Evolutionary conservation across 2,329 filamentous ascomycete genomes (phyloP).

Genomic region (Coniochaeta ligniaria): DNA sequence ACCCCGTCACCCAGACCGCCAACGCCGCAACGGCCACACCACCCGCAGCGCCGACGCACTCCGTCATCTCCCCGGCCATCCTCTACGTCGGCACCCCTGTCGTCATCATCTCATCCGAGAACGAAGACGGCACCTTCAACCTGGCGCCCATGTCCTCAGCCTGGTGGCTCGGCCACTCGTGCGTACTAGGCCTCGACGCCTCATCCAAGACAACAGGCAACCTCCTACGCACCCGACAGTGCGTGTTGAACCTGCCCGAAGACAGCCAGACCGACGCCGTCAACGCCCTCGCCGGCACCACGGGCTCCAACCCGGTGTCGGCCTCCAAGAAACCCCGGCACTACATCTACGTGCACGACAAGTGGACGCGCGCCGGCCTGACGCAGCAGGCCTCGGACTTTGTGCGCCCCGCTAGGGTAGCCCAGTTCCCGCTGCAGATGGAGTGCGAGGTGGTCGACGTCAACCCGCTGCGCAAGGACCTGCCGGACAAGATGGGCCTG

Average conservation of each 20-base stretch:
- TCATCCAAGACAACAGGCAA: constrained; percentile 14
- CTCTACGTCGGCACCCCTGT: constrained; percentile 34
- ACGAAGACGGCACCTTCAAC: constrained; percentile 31
- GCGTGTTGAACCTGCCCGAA: too few relatives aligned
- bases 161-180: constrained; percentile 34
- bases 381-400: constrained; percentile 25
- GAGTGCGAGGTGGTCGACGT: constrained; percentile 26
- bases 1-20: too few relatives aligned
- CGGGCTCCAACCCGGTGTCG: too few relatives aligned
- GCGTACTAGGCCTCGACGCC: constrained; percentile 30
- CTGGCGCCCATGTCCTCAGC: constrained; percentile 35
- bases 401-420: constrained; percentile 25
- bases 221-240: too few relatives aligned
- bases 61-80: constrained; percentile 27
- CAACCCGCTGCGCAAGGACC: constrained; percentile 24
- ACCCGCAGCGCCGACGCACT: too few relatives aligned
- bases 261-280: too few relatives aligned
- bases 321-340: too few relatives aligned
- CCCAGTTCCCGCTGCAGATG: constrained; percentile 34
- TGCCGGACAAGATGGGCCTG: constrained; percentile 18
- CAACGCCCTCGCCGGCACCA: too few relatives aligned
- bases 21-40: too few relatives aligned
- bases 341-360: too few relatives aligned
- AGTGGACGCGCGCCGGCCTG: too few relatives aligned
- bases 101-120: constrained; percentile 29